Evolutionary conservation across 306 rosid genomes (phyloP).

Genomic region (Vigna nakashimae): DNA sequence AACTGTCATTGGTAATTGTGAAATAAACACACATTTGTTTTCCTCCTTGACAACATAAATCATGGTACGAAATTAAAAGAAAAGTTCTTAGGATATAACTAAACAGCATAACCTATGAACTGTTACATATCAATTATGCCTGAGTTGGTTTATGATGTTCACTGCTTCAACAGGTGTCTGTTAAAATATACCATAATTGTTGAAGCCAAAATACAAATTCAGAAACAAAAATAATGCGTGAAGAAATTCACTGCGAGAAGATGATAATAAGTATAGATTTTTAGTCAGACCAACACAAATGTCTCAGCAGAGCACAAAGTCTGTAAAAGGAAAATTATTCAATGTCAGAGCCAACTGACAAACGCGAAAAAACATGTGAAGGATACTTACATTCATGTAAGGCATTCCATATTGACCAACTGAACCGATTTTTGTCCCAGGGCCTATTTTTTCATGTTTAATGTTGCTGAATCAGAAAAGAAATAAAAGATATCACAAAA

Average conservation of each 20-base stretch:
- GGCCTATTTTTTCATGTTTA: neutral
- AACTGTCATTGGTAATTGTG: neutral
- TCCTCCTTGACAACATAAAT: neutral
- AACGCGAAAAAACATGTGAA: neutral
- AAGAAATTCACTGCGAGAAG: neutral
- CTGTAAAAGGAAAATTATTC: neutral
- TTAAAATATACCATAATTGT: neutral
- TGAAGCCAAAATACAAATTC: neutral
- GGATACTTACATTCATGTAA: neutral
- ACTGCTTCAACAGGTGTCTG: neutral
- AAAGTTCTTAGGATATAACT: neutral
- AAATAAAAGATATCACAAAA: neutral
- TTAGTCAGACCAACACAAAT: neutral
- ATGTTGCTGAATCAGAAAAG: neutral
- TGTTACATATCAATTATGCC: neutral
- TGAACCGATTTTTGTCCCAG: neutral
- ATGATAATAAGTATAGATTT: neutral
- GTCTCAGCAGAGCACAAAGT: neutral
- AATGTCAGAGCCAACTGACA: neutral
- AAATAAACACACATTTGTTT: neutral
- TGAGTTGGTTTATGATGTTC: neutral
- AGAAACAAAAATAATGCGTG: neutral
- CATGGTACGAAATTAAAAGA: neutral
- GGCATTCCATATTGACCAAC: constrained; percentile 2
- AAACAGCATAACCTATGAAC: neutral